Evolutionary conservation across 176 grass and related monocot genomes (phyloP).

Genomic region (Triticum dicoccoides): DNA sequence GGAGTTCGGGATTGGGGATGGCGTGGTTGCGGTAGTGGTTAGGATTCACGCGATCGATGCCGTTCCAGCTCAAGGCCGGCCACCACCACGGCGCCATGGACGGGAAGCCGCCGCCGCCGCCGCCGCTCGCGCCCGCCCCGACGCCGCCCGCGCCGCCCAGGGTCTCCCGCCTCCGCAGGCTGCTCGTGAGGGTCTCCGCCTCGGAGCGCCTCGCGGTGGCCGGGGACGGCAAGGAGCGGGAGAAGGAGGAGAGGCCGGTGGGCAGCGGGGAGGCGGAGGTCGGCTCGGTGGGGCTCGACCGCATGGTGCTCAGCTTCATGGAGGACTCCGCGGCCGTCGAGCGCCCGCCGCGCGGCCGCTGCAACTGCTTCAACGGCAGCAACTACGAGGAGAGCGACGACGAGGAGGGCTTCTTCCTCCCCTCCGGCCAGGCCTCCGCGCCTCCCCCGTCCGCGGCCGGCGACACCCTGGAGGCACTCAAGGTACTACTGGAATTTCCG

Average conservation of each 20-base stretch:
- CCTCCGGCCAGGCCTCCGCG: constrained; percentile 23
- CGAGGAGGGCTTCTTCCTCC: constrained; percentile 65
- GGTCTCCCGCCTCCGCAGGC: constrained; percentile 61
- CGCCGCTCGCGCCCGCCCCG: neutral
- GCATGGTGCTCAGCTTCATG: constrained; percentile 86
- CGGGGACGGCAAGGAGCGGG: constrained; percentile 43
- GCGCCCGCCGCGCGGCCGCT: constrained; percentile 56
- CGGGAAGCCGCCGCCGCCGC: constrained; percentile 25
- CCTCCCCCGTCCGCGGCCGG: neutral
- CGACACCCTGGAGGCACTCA: constrained; percentile 62
- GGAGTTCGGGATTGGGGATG: constrained; percentile 28
- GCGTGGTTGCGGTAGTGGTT: constrained; percentile 35
- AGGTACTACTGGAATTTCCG: constrained; percentile 43
- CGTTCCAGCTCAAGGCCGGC: constrained; percentile 61
- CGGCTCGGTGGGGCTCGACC: constrained; percentile 62
- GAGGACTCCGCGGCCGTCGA: constrained; percentile 60
- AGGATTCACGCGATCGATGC: constrained; percentile 53
- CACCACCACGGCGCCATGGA: constrained; percentile 59
- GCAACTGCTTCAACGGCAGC: constrained; percentile 93
- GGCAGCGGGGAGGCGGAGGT: constrained; percentile 29
- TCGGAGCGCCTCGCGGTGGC: constrained; percentile 29
- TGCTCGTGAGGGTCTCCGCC: constrained; percentile 56
- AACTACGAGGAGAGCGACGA: constrained; percentile 74
- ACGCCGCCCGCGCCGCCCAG: neutral
- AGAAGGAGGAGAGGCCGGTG: constrained; percentile 45